Evolutionary conservation across 2,329 filamentous ascomycete species (phyloP).

Genomic region (Paracamarosporium sp.): DNA sequence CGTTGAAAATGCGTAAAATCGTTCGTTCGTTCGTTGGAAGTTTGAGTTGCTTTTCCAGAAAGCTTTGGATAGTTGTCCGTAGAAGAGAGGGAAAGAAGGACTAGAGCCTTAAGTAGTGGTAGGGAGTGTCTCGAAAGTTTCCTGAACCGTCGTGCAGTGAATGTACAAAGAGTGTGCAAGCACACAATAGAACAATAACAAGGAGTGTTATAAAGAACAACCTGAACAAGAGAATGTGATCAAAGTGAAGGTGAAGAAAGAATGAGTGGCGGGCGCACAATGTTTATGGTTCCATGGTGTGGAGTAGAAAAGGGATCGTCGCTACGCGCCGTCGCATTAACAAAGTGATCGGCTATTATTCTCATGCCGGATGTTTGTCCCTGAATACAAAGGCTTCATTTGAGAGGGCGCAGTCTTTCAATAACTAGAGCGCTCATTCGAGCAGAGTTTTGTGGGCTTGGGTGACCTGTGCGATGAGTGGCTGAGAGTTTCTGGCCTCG

Average conservation of each 20-base stretch:
- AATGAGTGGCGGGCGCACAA: slow-evolving; percentile 11
- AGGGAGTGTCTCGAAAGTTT: slow-evolving; percentile 2
- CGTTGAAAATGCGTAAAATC: neutral
- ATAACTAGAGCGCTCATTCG: slow-evolving; percentile 1
- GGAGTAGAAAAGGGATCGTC: neutral
- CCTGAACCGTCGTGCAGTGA: neutral
- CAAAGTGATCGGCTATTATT: slow-evolving; percentile 1
- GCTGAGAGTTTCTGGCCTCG: neutral
- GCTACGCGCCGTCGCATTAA: slow-evolving; percentile 9
- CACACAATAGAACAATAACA: slow-evolving; percentile 16
- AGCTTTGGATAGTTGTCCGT: neutral
- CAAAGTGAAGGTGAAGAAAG: slow-evolving; percentile 26
- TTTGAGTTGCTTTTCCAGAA: slow-evolving; percentile 11
- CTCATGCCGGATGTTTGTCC: neutral
- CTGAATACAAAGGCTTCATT: slow-evolving; percentile 5
- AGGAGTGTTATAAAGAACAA: slow-evolving; percentile 11
- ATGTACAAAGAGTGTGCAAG: slow-evolving; percentile 2
- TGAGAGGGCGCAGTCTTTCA: neutral
- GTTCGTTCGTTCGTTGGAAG: slow-evolving; percentile 3
- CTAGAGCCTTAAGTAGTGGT: slow-evolving; percentile 7
- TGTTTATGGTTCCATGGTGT: slow-evolving; percentile 10
- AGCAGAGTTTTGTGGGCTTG: slow-evolving; percentile 9
- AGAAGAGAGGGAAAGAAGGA: neutral
- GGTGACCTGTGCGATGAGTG: slow-evolving; percentile 9
- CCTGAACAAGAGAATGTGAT: slow-evolving; percentile 11